phyloP scores from a whole-genome alignment of 345 rosid species.

The Camelina laxa region DNA sequence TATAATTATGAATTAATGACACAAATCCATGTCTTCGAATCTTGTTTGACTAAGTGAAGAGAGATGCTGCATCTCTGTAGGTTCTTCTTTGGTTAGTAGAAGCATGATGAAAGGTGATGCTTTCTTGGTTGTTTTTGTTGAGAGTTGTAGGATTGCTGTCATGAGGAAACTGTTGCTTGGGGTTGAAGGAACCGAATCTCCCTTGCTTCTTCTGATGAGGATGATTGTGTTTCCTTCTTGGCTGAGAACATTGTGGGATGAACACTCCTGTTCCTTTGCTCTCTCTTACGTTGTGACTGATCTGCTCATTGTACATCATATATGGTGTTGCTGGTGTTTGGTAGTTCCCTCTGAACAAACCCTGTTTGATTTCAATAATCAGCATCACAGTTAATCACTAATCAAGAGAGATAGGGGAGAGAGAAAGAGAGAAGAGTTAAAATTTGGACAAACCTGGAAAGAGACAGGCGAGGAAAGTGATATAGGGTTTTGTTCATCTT shows the following conservation, averaged over 20 bases:
- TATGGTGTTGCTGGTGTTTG: constrained; percentile 52
- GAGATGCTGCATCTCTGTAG: constrained; percentile 49
- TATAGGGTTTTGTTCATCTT: constrained; percentile 62
- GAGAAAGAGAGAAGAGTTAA: neutral
- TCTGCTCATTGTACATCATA: constrained; percentile 53
- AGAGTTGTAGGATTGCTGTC: constrained; percentile 32
- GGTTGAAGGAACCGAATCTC: constrained; percentile 52
- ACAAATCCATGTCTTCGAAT: constrained; percentile 33
- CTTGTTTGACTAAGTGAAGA: constrained; percentile 42
- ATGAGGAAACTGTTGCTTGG: constrained; percentile 48
- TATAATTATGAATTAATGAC: constrained; percentile 39
- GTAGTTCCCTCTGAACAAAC: constrained; percentile 52
- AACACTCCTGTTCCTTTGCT: constrained; percentile 97
- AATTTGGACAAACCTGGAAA: constrained; percentile 60
- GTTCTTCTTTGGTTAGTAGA: constrained; percentile 44
- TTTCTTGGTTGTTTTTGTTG: constrained; percentile 35
- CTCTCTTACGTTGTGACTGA: constrained; percentile 54
- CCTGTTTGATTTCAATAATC: constrained; percentile 45
- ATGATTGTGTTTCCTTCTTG: constrained; percentile 56
- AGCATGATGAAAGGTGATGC: constrained; percentile 31
- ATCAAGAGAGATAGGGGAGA: neutral
- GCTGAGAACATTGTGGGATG: constrained; percentile 71
- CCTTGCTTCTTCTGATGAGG: constrained; percentile 54
- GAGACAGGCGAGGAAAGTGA: constrained; percentile 64
- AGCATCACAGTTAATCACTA: constrained; percentile 16